Conservation (phyloP, 257 asterid genomes). For the Leptodermis oblonga region DNA sequence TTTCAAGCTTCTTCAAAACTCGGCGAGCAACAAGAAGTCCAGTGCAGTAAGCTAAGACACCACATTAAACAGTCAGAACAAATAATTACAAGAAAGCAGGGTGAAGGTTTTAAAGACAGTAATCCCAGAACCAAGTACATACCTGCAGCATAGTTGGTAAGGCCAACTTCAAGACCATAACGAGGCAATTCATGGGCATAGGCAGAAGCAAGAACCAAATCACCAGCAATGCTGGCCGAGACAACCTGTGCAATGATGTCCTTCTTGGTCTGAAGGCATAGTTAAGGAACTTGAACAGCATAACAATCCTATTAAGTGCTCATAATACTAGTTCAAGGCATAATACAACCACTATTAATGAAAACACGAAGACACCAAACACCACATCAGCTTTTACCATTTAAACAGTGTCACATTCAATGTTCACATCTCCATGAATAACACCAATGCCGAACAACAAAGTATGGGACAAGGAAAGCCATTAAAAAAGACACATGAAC, state of each 20-base stretch:
- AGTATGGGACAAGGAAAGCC: neutral
- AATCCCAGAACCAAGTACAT: neutral
- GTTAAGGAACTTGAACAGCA: constrained; percentile 30
- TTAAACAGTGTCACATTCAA: neutral
- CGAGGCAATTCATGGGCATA: constrained; percentile 65
- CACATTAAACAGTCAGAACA: neutral
- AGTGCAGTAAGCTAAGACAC: constrained; percentile 53
- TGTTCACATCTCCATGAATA: neutral
- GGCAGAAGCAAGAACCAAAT: constrained; percentile 54
- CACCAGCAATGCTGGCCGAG: constrained; percentile 73
- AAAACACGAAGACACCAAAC: neutral
- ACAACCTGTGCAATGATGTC: constrained; percentile 62
- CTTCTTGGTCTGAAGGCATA: constrained; percentile 42
- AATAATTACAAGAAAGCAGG: neutral
- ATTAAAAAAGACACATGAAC: neutral
- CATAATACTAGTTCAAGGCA: neutral
- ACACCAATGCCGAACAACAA: neutral
- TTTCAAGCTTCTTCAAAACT: constrained; percentile 61
- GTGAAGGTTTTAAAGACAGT: neutral
- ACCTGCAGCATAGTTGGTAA: constrained; percentile 73
- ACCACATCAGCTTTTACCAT: neutral
- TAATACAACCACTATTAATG: neutral
- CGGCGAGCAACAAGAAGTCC: constrained; percentile 83
- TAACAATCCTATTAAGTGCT: neutral
- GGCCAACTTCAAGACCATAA: constrained; percentile 62